phyloP scores from a whole-genome alignment of 768 basidiomycete species.

The Tubosaeta brunneosetosa region DNA sequence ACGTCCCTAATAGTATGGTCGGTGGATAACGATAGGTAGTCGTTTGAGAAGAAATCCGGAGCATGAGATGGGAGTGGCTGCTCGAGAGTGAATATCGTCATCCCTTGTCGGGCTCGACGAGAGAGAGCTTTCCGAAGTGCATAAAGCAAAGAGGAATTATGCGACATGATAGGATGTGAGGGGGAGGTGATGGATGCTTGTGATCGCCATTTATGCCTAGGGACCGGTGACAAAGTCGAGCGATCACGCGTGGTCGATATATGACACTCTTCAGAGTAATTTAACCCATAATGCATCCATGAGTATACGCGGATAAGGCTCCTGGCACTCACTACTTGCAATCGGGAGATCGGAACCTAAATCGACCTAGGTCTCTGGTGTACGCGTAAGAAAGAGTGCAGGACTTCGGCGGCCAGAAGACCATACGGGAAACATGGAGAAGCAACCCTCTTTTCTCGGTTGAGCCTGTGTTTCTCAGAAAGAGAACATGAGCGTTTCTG shows the following conservation, averaged over 20 bases:
- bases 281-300: background rate
- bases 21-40: slow-evolving; percentile 45
- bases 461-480: background rate
- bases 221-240: background rate
- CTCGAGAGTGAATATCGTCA: slow-evolving; percentile 12
- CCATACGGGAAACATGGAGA: background rate
- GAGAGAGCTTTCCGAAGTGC: slow-evolving; percentile 14
- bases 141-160: slow-evolving; percentile 3
- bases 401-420: background rate
- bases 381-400: slow-evolving; percentile 1
- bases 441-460: background rate
- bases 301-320: background rate
- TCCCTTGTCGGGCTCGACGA: slow-evolving; percentile 4
- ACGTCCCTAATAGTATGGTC: slow-evolving; percentile 29
- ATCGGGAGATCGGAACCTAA: background rate
- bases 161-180: slow-evolving; percentile 2
- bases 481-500: background rate
- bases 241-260: background rate
- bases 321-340: background rate
- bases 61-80: slow-evolving; percentile 16
- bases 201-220: background rate
- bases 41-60: slow-evolving; percentile 43
- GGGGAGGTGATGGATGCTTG: background rate
- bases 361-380: background rate
- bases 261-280: background rate